Base-by-base conservation (phyloP, 2,329 filamentous ascomycete species). In the Elsinoe arachidis region DNA sequence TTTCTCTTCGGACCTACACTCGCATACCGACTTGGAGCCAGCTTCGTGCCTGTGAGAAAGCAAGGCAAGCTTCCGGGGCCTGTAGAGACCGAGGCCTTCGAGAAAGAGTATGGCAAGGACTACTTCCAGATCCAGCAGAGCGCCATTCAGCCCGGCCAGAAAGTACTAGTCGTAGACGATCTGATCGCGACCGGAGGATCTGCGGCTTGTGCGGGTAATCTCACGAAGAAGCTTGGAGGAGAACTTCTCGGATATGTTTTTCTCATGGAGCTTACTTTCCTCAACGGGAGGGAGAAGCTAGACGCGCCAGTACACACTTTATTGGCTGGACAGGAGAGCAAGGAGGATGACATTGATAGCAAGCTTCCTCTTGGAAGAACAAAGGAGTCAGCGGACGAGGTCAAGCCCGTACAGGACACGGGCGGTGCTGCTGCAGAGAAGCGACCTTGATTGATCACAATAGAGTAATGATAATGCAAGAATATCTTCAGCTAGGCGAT, bases 141-240 rank as follows among this genome's bases (percentile, higher is more conserved):
- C 72, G 86, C 86, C 44, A 85, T 99, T 67, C 85, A 87, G 75
- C 80, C 83, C 54, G 91, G 91, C 35, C 89, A 96, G 76, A 91
- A 86, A 72, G 92, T 96, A 58, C 77, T 99, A 61, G 81, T 99
- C 63, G 90, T 99, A 33, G 93, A 99, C 73, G 93, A 99, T 72
- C 95, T 99, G 69, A 97, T 99, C 76, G 93, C 93, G 58, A 99
- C 93, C 63, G 92, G 92, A 74, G 93, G 93, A 66, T 96, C 90
- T 63, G 93, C 93, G 58, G 83, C 83, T 63, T 93, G 92, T 60
- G 92, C 90, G 17, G 90, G 88, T 62, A 82, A 88, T 61, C 86
- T 99, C 59, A 88, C 97, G 66, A 80, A 85, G 71, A 84, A 95
- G 74, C 83, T 95, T 63, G 90, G 90, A 64, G 93, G 91, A 63